Conservation (phyloP, 176 grass and related monocot species). For the sorghum (Sorghum bicolor) region Sorghum_bicolor_NCBIv3 NC_012872.2:461001-461500, state of each 20-base stretch:
- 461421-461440: background rate
- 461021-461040: constrained; percentile 83
- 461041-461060: constrained; percentile 70
- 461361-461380: background rate
- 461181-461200: background rate
- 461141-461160: constrained; percentile 85
- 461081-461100: constrained; percentile 88
- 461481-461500: constrained; percentile 88
- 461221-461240: background rate
- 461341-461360: background rate
- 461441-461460: constrained; percentile 1
- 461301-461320: background rate
- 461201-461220: background rate
- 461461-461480: constrained; percentile 35
- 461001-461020: constrained; percentile 84
- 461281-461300: background rate
- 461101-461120: constrained; percentile 72
- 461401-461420: background rate
- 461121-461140: constrained; percentile 86
- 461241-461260: background rate
- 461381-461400: background rate
- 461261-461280: background rate
- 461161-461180: constrained; percentile 45
- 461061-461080: constrained; percentile 91
- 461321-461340: background rate